Evolutionary conservation across 2,329 filamentous ascomycete species (phyloP).

Genomic region (Fusarium denticulatum): DNA sequence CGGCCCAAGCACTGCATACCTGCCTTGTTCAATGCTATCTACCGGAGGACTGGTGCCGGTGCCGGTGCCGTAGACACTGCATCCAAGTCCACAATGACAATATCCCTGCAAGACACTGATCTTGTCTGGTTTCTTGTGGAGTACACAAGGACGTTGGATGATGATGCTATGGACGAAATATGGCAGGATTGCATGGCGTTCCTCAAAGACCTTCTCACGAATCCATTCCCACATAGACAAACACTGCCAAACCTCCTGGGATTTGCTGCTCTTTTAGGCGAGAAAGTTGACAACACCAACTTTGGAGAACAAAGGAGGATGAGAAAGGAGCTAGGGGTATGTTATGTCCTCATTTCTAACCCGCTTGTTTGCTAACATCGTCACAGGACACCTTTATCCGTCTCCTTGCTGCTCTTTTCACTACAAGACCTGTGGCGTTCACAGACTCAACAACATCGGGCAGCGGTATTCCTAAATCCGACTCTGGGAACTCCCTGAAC

Average conservation of each 20-base stretch:
- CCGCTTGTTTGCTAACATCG: conserved; percentile 41
- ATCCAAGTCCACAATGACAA: conserved; percentile 87
- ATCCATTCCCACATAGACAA: conserved; percentile 94
- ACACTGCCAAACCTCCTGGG: conserved; percentile 86
- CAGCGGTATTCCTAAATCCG: conserved; percentile 48
- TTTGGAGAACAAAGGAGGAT: conserved; percentile 95
- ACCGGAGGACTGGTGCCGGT: conserved; percentile 90
- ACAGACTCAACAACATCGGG: conserved; percentile 60
- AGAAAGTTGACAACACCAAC: conserved; percentile 97
- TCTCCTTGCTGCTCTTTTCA: conserved; percentile 92
- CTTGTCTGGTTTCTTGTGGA: conserved; percentile 89
- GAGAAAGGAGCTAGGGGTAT: conserved; percentile 85
- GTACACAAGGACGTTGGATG: conserved; percentile 89
- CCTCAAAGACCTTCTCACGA: conserved; percentile 86
- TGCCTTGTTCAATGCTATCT: conserved; percentile 94
- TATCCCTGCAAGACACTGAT: conserved; percentile 83
- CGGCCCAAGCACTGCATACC: conserved; percentile 92
- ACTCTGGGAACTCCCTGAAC: conserved; percentile 49
- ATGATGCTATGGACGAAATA: conserved; percentile 98
- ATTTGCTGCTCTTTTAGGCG: conserved; percentile 88
- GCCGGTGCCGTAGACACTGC: conserved; percentile 79
- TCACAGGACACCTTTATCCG: conserved; percentile 85
- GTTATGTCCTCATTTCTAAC: not conserved
- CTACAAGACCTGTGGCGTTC: conserved; percentile 82
- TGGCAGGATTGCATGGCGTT: conserved; percentile 96